Evolutionary conservation across 768 basidiomycete species (phyloP).

Genomic region (Serpula lacrymans): DNA sequence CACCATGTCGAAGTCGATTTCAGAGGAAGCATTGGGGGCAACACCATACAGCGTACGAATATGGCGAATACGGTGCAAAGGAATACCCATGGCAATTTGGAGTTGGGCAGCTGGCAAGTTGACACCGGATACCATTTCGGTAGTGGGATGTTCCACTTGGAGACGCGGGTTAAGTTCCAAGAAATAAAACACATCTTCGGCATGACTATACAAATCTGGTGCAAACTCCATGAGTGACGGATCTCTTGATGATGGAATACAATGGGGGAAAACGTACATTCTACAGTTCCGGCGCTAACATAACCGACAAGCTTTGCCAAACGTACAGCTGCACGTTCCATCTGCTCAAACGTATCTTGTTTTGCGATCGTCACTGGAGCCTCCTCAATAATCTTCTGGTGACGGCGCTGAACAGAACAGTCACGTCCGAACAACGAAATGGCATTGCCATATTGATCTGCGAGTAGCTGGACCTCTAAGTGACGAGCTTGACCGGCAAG

Average conservation of each 20-base stretch:
- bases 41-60: conserved; percentile 96
- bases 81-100: conserved; percentile 97
- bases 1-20: conserved; percentile 96
- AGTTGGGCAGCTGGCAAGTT: conserved; percentile 97
- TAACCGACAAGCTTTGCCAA: conserved; percentile 99
- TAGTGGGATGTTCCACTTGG: conserved; percentile 99
- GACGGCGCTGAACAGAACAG: conserved; percentile 97
- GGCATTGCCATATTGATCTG: conserved; percentile 98
- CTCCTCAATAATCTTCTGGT: conserved; percentile 99
- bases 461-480: conserved; percentile 95
- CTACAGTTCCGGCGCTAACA: conserved; percentile 97
- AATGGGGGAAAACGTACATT: conserved; percentile 60
- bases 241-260: conserved; percentile 4
- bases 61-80: conserved; percentile 91
- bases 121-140: conserved; percentile 99
- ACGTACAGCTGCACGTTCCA: conserved; percentile 99
- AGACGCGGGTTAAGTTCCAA: conserved; percentile 98
- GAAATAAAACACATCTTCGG: conserved; percentile 95
- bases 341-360: conserved; percentile 88
- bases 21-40: conserved; percentile 80
- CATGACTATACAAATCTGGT: conserved; percentile 89
- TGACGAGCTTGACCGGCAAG: conserved; percentile 97
- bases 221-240: conserved; percentile 8
- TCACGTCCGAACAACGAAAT: conserved; percentile 99
- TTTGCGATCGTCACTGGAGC: conserved; percentile 98